Conservation (phyloP, 1,284 basidiomycete species). For the Boletus semigastroideus region DNA sequence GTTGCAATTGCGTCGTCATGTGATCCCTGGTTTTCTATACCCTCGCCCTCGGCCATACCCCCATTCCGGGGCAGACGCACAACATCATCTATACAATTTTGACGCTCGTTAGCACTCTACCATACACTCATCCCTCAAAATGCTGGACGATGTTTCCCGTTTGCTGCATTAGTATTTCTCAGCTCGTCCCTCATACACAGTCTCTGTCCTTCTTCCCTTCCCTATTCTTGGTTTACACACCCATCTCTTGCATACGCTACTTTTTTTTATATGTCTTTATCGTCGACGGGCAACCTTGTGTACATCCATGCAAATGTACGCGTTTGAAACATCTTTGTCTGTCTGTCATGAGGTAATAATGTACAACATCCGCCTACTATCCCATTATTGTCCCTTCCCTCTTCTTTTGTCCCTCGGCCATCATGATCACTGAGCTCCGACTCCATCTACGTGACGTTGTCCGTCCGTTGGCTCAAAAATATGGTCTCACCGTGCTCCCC, state of each 20-base stretch:
- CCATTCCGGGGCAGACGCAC: constrained; percentile 14
- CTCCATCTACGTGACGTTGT: constrained; percentile 28
- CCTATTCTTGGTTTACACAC: constrained; percentile 26
- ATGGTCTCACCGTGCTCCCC: constrained; percentile 42
- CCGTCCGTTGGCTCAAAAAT: constrained; percentile 23
- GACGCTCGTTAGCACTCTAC: constrained; percentile 32
- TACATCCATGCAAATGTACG: constrained; percentile 32
- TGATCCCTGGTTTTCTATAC: constrained; percentile 32
- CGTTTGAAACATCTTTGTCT: constrained; percentile 19
- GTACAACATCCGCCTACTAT: neutral
- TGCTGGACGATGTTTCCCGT: constrained; percentile 17
- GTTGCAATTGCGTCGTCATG: constrained; percentile 35
- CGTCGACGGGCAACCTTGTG: constrained; percentile 23
- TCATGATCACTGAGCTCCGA: constrained; percentile 32
- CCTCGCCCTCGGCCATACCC: constrained; percentile 34
- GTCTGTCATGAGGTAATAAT: constrained; percentile 20
- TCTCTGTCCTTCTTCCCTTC: constrained; percentile 5
- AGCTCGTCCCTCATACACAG: constrained; percentile 7
- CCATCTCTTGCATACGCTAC: constrained; percentile 19
- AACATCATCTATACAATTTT: constrained; percentile 22
- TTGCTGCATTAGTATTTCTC: constrained; percentile 24
- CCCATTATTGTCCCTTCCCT: neutral
- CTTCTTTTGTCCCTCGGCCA: neutral
- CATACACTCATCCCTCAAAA: constrained; percentile 28
- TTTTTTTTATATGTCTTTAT: constrained; percentile 37